These are phyloP conservation scores for Diplodia intermedia DNA, from an alignment of 2,329 filamentous ascomycete genomes.

Conservation along the genomic window DNA sequence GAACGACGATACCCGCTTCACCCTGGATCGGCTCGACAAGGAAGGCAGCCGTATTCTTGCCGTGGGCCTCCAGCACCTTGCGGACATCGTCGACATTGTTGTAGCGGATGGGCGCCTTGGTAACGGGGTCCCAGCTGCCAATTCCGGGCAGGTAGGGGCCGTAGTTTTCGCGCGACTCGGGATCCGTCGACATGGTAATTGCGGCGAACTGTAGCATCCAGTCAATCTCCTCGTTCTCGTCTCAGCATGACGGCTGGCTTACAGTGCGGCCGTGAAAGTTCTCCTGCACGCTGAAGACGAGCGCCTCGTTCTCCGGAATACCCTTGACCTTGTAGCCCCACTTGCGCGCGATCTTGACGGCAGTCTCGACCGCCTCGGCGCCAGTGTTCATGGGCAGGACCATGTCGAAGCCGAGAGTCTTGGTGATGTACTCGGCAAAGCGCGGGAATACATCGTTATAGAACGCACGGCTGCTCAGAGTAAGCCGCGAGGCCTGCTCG, in stretches of 20 bases:
- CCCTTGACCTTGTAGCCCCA: constrained; percentile 98
- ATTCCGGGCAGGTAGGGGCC: constrained; percentile 93
- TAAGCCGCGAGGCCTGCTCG: constrained; percentile 87
- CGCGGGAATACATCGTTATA: constrained; percentile 98
- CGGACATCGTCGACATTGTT: constrained; percentile 84
- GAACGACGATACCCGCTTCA: constrained; percentile 95
- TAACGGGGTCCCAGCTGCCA: constrained; percentile 76
- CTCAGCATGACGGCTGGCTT: constrained; percentile 48
- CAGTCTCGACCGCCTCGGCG: constrained; percentile 94
- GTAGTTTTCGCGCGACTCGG: constrained; percentile 95
- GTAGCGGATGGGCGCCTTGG: constrained; percentile 80
- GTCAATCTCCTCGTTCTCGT: not conserved
- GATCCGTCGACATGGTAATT: constrained; percentile 93
- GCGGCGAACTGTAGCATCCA: constrained; percentile 75
- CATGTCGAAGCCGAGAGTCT: constrained; percentile 95
- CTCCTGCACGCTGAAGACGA: constrained; percentile 83
- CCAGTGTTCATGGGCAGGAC: constrained; percentile 98
- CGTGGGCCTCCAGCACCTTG: constrained; percentile 78
- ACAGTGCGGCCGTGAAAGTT: constrained; percentile 98
- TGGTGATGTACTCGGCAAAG: constrained; percentile 90
- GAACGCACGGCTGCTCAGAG: constrained; percentile 92
- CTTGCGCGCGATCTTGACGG: constrained; percentile 93
- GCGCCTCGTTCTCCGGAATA: constrained; percentile 81
- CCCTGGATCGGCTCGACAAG: constrained; percentile 97
- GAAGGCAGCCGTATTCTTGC: constrained; percentile 87